Evolutionary conservation across 2,329 filamentous ascomycete species (phyloP).

Genomic region (Triangularia verruculosa): DNA sequence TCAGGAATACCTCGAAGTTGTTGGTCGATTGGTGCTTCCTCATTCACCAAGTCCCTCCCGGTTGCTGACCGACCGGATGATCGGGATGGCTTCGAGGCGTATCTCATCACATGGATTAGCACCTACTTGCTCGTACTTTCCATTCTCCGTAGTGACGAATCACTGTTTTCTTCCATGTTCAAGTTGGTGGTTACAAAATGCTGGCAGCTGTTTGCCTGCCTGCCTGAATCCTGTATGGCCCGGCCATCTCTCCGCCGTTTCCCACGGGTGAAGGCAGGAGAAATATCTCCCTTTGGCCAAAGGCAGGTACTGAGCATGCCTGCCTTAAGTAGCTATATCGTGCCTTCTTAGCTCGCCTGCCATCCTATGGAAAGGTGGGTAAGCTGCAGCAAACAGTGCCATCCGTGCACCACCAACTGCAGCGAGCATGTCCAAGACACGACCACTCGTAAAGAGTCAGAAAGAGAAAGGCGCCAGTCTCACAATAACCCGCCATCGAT

Average conservation of each 20-base stretch:
- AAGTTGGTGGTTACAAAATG: neutral
- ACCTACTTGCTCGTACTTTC: neutral
- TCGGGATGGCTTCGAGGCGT: neutral
- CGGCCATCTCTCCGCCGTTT: neutral
- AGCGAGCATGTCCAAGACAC: neutral
- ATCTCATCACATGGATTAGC: neutral
- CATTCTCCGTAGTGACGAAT: neutral
- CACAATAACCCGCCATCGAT: neutral
- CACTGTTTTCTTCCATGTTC: neutral
- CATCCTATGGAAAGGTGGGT: neutral
- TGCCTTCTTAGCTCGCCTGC: neutral
- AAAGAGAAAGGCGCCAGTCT: neutral
- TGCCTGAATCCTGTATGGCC: conserved; percentile 1
- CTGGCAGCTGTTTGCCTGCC: neutral
- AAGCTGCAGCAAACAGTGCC: conserved; percentile 18
- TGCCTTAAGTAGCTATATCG: neutral
- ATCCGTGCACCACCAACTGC: conserved; percentile 5
- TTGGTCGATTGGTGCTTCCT: neutral
- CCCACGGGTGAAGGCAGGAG: neutral
- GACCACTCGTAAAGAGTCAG: too few species aligned
- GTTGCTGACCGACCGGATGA: neutral
- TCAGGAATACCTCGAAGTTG: neutral
- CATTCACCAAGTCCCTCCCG: neutral
- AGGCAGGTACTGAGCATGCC: too few species aligned
- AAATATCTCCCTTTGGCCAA: neutral